phyloP scores from a whole-genome alignment of 176 grass and related monocot genomes.

The Tillandsia leiboldiana region DNA sequence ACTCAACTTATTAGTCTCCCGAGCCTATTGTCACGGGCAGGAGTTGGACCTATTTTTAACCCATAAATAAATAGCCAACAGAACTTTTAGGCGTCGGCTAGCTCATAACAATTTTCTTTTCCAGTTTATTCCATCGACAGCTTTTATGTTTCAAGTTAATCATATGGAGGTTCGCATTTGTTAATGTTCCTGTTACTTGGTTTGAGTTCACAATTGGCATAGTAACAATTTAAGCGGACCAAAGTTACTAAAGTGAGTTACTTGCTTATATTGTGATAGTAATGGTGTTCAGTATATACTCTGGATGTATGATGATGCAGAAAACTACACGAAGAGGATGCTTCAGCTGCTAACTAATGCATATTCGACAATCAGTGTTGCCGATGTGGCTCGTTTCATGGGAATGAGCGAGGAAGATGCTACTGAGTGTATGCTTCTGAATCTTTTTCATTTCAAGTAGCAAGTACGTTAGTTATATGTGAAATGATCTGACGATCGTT shows the following conservation, averaged over 20 bases:
- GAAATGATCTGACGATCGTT: not conserved
- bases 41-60: no score
- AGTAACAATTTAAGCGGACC: not conserved
- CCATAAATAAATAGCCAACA: no score
- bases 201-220: not conserved
- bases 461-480: not conserved
- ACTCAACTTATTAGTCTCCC: no score
- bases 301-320: constrained; percentile 28
- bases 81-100: not conserved
- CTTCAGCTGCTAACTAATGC: constrained; percentile 78
- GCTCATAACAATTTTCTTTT: not conserved
- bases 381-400: constrained; percentile 70
- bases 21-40: no score
- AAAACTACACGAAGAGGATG: constrained; percentile 91
- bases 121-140: not conserved
- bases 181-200: not conserved
- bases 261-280: not conserved
- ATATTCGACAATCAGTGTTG: constrained; percentile 68
- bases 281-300: no score
- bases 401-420: constrained; percentile 81
- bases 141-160: not conserved
- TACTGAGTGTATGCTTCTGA: constrained; percentile 57
- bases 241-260: not conserved
- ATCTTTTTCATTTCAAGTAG: constrained; percentile 8
- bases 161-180: not conserved